phyloP scores from a whole-genome alignment of 805 yeast genomes.

The Candida loeiensis region DNA sequence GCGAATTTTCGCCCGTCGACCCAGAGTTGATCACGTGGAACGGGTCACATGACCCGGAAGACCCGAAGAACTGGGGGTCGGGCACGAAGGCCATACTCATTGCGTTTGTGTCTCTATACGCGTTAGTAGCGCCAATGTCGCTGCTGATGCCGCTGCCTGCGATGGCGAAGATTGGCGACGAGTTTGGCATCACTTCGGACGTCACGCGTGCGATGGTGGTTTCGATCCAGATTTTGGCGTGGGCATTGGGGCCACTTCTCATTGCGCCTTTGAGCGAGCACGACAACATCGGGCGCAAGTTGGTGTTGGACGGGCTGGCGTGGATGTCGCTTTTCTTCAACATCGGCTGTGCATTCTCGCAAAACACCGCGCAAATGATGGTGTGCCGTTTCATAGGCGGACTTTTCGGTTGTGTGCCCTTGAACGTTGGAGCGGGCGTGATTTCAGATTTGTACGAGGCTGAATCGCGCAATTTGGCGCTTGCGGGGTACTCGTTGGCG shows the following conservation, averaged over 20 bases:
- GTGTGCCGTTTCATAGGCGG: conserved; percentile 64
- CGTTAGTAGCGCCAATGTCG: conserved; percentile 59
- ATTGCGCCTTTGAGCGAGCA: conserved; percentile 68
- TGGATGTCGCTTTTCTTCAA: conserved; percentile 49
- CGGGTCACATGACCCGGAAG: conserved; percentile 52
- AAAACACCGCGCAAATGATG: conserved; percentile 55
- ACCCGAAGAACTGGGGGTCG: conserved; percentile 62
- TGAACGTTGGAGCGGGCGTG: conserved; percentile 68
- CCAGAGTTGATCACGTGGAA: conserved; percentile 72
- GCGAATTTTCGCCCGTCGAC: conserved; percentile 51
- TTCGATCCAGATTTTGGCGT: conserved; percentile 63
- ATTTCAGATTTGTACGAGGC: conserved; percentile 59
- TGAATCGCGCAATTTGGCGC: conserved; percentile 49
- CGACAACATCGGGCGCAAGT: conserved; percentile 51
- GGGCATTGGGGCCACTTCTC: conserved; percentile 65
- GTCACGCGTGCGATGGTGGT: conserved; percentile 52
- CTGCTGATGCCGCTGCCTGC: conserved; percentile 66
- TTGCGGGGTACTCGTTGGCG: conserved; percentile 56
- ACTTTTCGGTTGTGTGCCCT: conserved; percentile 62
- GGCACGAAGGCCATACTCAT: conserved; percentile 42
- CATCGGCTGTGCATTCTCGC: conserved; percentile 60
- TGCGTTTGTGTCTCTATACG: conserved; percentile 48
- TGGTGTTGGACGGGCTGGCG: conserved; percentile 51
- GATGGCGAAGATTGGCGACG: conserved; percentile 42
- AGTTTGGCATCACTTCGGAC: conserved; percentile 38